Evolutionary conservation across 768 basidiomycete genomes (phyloP).

Genomic region (Amanita rimosa): DNA sequence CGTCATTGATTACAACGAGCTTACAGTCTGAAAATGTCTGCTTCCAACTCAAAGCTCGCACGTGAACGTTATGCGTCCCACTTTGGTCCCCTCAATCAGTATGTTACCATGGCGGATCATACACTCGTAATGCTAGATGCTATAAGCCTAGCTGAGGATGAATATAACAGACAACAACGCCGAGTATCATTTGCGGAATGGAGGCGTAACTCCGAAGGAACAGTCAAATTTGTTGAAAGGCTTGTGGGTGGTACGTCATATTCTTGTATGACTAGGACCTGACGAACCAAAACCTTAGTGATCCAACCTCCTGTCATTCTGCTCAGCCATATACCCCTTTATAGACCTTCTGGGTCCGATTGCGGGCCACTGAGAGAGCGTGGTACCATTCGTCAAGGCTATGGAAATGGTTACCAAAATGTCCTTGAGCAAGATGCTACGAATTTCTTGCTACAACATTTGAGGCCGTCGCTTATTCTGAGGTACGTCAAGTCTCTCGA

Average conservation of each 20-base stretch:
- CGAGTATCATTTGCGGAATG: conserved; percentile 34
- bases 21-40: conserved; percentile 35
- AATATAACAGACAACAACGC: conserved; percentile 33
- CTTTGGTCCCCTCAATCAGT: conserved; percentile 67
- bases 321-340: conserved; percentile 85
- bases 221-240: conserved; percentile 42
- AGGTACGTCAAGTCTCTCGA: conserved; percentile 34
- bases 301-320: conserved; percentile 46
- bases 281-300: background rate
- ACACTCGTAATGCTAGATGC: conserved; percentile 66
- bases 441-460: conserved; percentile 47
- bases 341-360: conserved; percentile 47
- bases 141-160: conserved; percentile 66
- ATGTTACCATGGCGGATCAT: conserved; percentile 57
- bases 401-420: conserved; percentile 80
- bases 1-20: conserved; percentile 15
- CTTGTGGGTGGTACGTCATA: conserved; percentile 22
- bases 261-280: background rate
- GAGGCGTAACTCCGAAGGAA: conserved; percentile 33
- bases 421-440: conserved; percentile 59
- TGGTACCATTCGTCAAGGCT: conserved; percentile 61
- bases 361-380: conserved; percentile 78
- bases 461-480: conserved; percentile 63
- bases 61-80: conserved; percentile 51
- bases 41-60: conserved; percentile 33